A percentile compares a stretch with the other conserved stretches of the same genome.
phyloP scores from a whole-genome alignment of 768 basidiomycete genomes.

The Coprinopsis sp. region DNA sequence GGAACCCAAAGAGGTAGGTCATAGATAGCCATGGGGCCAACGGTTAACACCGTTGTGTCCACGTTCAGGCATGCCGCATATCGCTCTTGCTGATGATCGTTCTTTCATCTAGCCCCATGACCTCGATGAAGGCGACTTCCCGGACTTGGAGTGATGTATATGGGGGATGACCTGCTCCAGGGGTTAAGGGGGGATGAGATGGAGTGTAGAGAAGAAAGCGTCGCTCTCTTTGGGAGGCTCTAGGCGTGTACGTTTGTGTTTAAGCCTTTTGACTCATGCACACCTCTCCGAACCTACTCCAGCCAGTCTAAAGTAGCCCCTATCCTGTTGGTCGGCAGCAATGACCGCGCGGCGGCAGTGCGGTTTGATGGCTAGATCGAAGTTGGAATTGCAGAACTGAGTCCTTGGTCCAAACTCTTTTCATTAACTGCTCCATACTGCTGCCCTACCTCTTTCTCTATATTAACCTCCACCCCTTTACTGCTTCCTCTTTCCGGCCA shows the following conservation, averaged over 20 bases:
- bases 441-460: background rate
- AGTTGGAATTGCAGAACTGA: no score
- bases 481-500: slow-evolving; percentile 10
- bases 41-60: background rate
- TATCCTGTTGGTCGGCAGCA: no score
- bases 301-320: no score
- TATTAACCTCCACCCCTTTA: slow-evolving; percentile 11
- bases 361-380: no score
- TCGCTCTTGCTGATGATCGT: slow-evolving; percentile 14
- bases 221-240: no score
- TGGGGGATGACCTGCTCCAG: background rate
- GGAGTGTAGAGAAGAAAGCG: no score
- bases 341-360: no score
- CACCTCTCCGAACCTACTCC: no score
- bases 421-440: background rate
- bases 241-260: no score
- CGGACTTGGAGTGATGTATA: slow-evolving; percentile 56
- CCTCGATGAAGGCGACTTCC: slow-evolving; percentile 90
- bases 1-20: slow-evolving; percentile 84
- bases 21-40: background rate
- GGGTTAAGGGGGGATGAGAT: no score
- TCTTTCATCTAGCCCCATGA: slow-evolving; percentile 67
- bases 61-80: background rate
- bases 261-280: no score
- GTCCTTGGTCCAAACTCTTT: no score